Evolutionary conservation across 768 basidiomycete species (phyloP).

Genomic region (Naganishia vaughanmartiniae): DNA sequence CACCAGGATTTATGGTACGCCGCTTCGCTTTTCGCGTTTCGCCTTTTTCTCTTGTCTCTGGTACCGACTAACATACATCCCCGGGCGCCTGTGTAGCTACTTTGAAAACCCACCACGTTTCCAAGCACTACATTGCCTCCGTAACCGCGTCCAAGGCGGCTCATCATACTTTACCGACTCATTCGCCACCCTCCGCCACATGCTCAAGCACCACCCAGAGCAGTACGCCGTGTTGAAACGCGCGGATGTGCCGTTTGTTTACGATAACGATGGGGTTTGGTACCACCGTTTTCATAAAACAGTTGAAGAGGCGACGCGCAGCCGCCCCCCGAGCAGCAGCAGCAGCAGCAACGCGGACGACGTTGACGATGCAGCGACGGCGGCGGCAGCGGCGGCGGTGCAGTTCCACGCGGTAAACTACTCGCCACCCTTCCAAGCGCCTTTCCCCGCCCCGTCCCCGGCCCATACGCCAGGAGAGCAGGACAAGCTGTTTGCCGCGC

Average conservation of each 20-base stretch:
- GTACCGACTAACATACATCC: neutral
- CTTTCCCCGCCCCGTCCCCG: conserved; percentile 56
- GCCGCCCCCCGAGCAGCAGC: too few species aligned
- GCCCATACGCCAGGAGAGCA: too few species aligned
- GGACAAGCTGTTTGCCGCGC: conserved; percentile 52
- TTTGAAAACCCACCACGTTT: conserved; percentile 86
- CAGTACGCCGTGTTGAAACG: conserved; percentile 63
- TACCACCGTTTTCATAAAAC: conserved; percentile 70
- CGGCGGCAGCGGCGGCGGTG: too few species aligned
- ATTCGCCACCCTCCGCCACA: conserved; percentile 61
- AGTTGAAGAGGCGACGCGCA: conserved; percentile 59
- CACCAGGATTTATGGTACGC: conserved; percentile 91
- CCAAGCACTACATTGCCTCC: conserved; percentile 86
- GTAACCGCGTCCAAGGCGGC: conserved; percentile 79
- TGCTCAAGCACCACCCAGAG: conserved; percentile 57
- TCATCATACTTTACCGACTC: conserved; percentile 83
- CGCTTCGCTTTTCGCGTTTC: conserved; percentile 32
- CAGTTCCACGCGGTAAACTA: conserved; percentile 74
- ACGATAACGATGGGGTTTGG: conserved; percentile 85
- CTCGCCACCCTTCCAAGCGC: conserved; percentile 91
- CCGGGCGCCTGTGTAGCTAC: conserved; percentile 60
- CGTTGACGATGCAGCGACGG: neutral
- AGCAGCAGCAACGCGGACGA: neutral
- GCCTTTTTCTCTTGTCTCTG: neutral
- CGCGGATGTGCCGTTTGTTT: conserved; percentile 79